Conservation (phyloP, 2,329 filamentous ascomycete genomes). For the Cladosporium colombiae region DNA sequence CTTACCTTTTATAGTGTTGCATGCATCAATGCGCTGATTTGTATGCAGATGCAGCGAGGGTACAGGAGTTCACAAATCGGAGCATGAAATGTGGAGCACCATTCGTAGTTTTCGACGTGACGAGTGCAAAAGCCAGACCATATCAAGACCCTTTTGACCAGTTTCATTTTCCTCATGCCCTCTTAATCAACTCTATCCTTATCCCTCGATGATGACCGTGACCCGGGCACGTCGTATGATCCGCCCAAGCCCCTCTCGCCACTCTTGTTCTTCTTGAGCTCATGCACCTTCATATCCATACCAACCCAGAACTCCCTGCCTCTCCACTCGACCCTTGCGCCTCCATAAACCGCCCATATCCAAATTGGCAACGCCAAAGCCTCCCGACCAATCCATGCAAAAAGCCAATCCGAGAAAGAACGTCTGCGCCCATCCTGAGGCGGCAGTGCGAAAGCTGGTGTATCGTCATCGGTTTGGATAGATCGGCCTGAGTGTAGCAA, state of each 20-base stretch:
- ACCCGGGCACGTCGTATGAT: neutral
- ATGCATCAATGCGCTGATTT: too few relatives aligned
- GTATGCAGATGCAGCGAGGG: too few relatives aligned
- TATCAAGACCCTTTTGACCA: neutral
- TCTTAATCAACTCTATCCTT: constrained; percentile 12
- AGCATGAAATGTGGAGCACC: too few relatives aligned
- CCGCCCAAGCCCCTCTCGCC: neutral
- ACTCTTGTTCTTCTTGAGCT: constrained; percentile 26
- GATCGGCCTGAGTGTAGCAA: constrained; percentile 73
- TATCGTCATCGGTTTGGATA: constrained; percentile 69
- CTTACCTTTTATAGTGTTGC: too few relatives aligned
- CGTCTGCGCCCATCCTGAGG: constrained; percentile 52
- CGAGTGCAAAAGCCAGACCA: neutral
- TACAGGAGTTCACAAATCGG: too few relatives aligned
- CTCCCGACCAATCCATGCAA: constrained; percentile 84
- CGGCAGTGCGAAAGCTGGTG: constrained; percentile 69
- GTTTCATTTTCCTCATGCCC: neutral
- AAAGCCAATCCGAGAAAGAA: constrained; percentile 69
- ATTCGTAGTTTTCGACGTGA: too few relatives aligned
- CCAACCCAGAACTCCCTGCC: constrained; percentile 79
- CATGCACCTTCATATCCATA: constrained; percentile 78
- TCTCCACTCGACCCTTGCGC: constrained; percentile 83
- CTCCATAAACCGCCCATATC: constrained; percentile 86
- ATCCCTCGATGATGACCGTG: constrained; percentile 11
- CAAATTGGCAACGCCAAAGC: constrained; percentile 82